A percentile compares a stretch with the other conserved stretches of the same genome.
Evolutionary conservation across 768 basidiomycete species (phyloP).

Genomic region (Rhizopogon sp.): DNA sequence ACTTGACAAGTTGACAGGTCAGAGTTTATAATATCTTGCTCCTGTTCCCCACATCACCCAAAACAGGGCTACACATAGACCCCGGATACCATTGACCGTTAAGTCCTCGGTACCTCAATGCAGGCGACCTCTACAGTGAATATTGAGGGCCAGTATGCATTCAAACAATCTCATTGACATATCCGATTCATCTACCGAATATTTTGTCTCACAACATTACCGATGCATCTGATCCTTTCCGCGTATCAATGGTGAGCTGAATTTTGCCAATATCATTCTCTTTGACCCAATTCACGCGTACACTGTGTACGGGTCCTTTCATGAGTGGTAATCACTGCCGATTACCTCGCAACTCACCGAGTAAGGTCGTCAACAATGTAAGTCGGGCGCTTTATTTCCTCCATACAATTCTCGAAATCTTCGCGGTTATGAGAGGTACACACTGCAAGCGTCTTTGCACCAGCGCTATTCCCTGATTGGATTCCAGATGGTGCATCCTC

Average conservation of each 20-base stretch:
- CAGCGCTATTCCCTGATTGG: conserved; percentile 68
- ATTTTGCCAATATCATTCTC: background rate
- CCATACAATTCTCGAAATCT: conserved; percentile 46
- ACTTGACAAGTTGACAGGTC: background rate
- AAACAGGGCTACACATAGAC: conserved; percentile 1
- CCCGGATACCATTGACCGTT: background rate
- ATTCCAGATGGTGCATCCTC: conserved; percentile 90
- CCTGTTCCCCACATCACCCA: conserved; percentile 7
- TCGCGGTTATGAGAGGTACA: conserved; percentile 73
- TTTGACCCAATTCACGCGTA: background rate
- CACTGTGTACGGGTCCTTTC: background rate
- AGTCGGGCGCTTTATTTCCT: conserved; percentile 37
- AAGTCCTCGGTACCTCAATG: too few species aligned
- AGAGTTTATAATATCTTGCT: conserved; percentile 1
- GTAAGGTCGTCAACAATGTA: conserved; percentile 68
- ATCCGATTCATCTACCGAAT: too few species aligned
- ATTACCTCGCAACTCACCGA: conserved; percentile 36
- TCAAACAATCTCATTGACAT: background rate
- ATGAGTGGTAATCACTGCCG: background rate
- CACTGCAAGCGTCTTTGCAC: conserved; percentile 72
- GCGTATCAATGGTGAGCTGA: background rate
- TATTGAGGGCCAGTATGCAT: background rate
- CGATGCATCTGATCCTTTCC: background rate
- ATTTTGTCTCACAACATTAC: background rate
- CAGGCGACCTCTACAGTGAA: background rate